Conservation (phyloP, 2,329 filamentous ascomycete genomes). For the Cadophora luteo-olivacea region DNA sequence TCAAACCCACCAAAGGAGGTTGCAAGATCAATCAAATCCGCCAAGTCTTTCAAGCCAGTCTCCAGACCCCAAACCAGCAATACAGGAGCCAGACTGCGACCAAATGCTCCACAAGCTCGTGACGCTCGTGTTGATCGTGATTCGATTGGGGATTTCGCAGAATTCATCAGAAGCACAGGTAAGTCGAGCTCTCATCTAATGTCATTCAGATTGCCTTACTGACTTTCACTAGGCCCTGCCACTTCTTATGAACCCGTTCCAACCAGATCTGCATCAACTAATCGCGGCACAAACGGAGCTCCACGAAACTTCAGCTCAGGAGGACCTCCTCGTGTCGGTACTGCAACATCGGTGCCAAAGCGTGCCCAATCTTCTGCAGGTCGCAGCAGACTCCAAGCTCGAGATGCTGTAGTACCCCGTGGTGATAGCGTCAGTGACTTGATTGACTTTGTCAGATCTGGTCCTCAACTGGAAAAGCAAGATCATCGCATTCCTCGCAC, state of each 20-base stretch:
- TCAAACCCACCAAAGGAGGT: conserved; percentile 33
- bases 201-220: not conserved
- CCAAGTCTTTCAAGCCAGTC: conserved; percentile 26
- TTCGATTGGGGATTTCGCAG: conserved; percentile 81
- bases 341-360: conserved; percentile 33
- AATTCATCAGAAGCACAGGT: conserved; percentile 82
- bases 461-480: conserved; percentile 62
- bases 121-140: conserved; percentile 76
- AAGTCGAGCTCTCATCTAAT: not conserved
- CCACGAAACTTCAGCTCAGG: conserved; percentile 39
- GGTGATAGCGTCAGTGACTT: conserved; percentile 80
- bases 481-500: conserved; percentile 78
- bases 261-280: conserved; percentile 42
- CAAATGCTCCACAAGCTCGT: conserved; percentile 56
- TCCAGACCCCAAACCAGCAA: conserved; percentile 28
- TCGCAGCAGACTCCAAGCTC: conserved; percentile 69
- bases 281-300: conserved; percentile 42
- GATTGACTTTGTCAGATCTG: conserved; percentile 93
- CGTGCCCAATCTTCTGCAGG: conserved; percentile 47
- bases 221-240: conserved; percentile 60
- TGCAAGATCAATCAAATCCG: conserved; percentile 27
- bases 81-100: conserved; percentile 34
- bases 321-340: conserved; percentile 28
- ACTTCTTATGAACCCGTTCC: conserved; percentile 45
- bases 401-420: conserved; percentile 69